Evolutionary conservation across 257 asterid genomes (phyloP).

Genomic region (Solanum sejunctum): DNA sequence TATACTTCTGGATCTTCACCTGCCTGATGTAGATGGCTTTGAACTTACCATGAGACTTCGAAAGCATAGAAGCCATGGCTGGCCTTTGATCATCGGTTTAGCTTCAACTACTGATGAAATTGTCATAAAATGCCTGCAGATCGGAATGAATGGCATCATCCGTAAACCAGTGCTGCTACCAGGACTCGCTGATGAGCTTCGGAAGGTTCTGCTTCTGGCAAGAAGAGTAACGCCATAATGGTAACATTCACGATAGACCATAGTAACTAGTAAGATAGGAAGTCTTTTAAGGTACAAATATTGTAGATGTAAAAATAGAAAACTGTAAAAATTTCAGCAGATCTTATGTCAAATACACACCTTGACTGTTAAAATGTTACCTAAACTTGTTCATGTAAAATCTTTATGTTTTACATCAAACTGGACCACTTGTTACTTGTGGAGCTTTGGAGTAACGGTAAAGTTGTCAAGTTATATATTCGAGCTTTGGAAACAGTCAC

Average conservation of each 20-base stretch:
- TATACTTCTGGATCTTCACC: conserved; percentile 70
- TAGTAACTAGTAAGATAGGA: neutral
- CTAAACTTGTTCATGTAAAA: conserved; percentile 5
- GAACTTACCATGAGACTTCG: conserved; percentile 65
- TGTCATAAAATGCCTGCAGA: conserved; percentile 33
- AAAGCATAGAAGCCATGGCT: conserved; percentile 55
- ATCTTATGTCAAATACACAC: conserved; percentile 1
- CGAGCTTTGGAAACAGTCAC: neutral
- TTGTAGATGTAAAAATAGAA: neutral
- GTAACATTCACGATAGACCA: neutral
- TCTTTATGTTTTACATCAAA: neutral
- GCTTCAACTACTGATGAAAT: conserved; percentile 48
- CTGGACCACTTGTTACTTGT: neutral
- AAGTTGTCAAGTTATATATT: neutral
- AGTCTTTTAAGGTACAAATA: neutral
- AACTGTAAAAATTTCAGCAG: neutral
- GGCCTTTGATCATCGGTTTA: conserved; percentile 74
- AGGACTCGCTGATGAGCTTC: conserved; percentile 57
- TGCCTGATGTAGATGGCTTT: conserved; percentile 71
- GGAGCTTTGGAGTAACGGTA: neutral
- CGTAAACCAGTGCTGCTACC: conserved; percentile 57
- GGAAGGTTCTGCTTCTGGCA: conserved; percentile 40
- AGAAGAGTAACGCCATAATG: conserved; percentile 21
- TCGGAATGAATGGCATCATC: conserved; percentile 75
- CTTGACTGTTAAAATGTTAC: conserved; percentile 25